Conservation (phyloP, 352 stramenopile species). For the Poterioochromonas sp. region DNA sequence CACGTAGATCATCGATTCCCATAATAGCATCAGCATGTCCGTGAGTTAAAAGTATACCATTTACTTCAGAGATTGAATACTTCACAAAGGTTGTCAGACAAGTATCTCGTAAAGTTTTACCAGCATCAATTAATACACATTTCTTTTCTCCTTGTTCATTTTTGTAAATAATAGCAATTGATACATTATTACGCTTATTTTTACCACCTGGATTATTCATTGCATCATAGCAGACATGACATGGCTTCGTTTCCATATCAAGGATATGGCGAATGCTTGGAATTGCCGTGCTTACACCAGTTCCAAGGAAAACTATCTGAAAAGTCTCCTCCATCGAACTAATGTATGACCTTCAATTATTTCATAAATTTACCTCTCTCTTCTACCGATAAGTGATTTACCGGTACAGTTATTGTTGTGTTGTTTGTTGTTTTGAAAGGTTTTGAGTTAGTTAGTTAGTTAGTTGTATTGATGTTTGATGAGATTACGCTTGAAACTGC, state of each 20-base stretch:
- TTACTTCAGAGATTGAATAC: constrained; percentile 9
- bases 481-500: too few relatives aligned
- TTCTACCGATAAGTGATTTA: too few relatives aligned
- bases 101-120: constrained; percentile 35
- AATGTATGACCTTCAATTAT: too few relatives aligned
- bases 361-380: too few relatives aligned
- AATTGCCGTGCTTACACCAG: constrained; percentile 37
- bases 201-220: constrained; percentile 24
- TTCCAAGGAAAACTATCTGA: constrained; percentile 36
- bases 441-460: too few relatives aligned
- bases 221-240: constrained; percentile 17
- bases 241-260: background rate
- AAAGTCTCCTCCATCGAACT: background rate
- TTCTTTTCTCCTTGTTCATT: constrained; percentile 19
- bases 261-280: constrained; percentile 27
- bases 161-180: constrained; percentile 30
- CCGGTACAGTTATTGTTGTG: too few relatives aligned
- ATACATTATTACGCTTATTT: constrained; percentile 38
- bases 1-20: constrained; percentile 37
- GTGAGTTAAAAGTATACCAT: constrained; percentile 36
- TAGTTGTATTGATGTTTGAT: too few relatives aligned
- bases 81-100: constrained; percentile 22
- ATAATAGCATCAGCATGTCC: constrained; percentile 38
- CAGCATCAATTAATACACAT: constrained; percentile 38
- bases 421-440: too few relatives aligned